These are phyloP conservation scores for Geosmithia putterillii DNA, from an alignment of 2,329 filamentous ascomycete species.

Conservation along the genomic window DNA sequence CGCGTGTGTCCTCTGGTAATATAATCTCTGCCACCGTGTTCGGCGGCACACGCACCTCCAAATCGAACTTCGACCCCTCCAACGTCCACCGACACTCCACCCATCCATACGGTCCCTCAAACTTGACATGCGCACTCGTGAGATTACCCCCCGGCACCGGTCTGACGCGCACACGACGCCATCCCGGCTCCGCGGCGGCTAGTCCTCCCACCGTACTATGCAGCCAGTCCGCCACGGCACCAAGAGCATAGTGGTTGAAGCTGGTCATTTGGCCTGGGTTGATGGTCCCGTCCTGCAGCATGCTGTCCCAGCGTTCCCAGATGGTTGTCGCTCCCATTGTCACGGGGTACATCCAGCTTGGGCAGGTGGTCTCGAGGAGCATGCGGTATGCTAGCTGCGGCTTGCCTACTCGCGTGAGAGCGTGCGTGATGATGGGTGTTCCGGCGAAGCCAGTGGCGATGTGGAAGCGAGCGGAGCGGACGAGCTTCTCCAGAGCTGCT, in stretches of 20 bases:
- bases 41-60: slow-evolving; percentile 8
- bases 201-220: slow-evolving; percentile 29
- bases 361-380: slow-evolving; percentile 29
- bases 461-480: slow-evolving; percentile 17
- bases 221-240: slow-evolving; percentile 33
- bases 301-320: slow-evolving; percentile 38
- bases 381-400: slow-evolving; percentile 29
- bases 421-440: slow-evolving; percentile 22
- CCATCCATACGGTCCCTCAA: slow-evolving; percentile 18
- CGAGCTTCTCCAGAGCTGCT: slow-evolving; percentile 15
- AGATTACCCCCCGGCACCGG: slow-evolving; percentile 22
- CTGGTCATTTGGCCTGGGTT: slow-evolving; percentile 35
- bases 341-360: slow-evolving; percentile 36
- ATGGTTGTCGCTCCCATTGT: slow-evolving; percentile 32
- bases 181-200: slow-evolving; percentile 23
- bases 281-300: slow-evolving; percentile 27
- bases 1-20: slow-evolving; percentile 2
- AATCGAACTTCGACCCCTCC: slow-evolving; percentile 7
- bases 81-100: slow-evolving; percentile 15
- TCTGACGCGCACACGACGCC: slow-evolving; percentile 21
- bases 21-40: slow-evolving; percentile 7
- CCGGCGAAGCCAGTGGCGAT: slow-evolving; percentile 31
- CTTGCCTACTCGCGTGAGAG: slow-evolving; percentile 14
- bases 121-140: slow-evolving; percentile 17
- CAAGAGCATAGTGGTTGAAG: slow-evolving; percentile 38